Base-by-base conservation (phyloP, 805 yeast genomes). In the Priceomyces medius region DNA sequence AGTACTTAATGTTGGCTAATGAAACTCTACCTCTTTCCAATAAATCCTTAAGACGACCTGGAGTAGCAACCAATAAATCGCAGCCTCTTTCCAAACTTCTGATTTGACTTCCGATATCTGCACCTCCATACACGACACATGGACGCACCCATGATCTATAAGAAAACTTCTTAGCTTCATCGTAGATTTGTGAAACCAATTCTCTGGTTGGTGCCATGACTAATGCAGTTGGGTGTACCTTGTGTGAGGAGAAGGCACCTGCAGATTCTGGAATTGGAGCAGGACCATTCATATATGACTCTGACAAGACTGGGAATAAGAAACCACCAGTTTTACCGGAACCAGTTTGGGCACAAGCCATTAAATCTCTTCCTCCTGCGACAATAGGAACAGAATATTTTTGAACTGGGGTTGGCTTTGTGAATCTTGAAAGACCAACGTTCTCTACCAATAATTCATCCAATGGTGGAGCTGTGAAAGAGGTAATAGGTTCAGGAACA, bases 281-380 rank as follows among this genome's bases (percentile, higher is more conserved):
- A 42, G 99, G 99, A 40, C 99, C 99, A 56, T 75, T 79, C 65
- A 79, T 73, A 73, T 84, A 93, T 47, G 95, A 86, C 73, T 89
- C 89, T 37, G 96, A 85, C 56, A 93, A 77, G 42, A 93, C 96
- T 50, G 99, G 99, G 86, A 93, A 93, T 64, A 93, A 76, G 79
- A 93, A 93, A 53, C 99, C 99, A 79, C 98, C 99, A 63, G 99
- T 93, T 76, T 93, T 93, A 80, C 99, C 99, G 45, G 98, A 90
- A 84, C 96, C 96, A 54, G 96, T 88, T 76, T 88, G 96, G 45
- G 96, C 96, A 80, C 96, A 88, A 27, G 96, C 96, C 96, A 88
- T 88, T 71, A 88, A 78, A 70, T 88, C 96, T 71, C 96, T 81
- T 58, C 90, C 88, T 46, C 74, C 81, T 45, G 91, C 88, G 51